Conservation (phyloP, 805 yeast genomes). For the Myxozyma mucilagina region DNA sequence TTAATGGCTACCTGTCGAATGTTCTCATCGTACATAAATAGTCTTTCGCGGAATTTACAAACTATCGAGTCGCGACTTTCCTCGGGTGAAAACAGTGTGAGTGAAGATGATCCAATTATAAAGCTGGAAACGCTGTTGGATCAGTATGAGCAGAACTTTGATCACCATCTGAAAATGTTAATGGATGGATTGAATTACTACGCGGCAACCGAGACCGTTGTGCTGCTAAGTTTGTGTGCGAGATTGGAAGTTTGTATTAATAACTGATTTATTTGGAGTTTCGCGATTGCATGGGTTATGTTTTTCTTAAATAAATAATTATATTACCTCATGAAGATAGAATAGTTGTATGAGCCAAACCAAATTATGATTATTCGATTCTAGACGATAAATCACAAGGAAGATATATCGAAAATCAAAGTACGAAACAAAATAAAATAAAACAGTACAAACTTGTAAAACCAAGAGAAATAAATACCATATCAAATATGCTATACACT, state of each 20-base stretch:
- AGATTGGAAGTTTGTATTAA: slow-evolving; percentile 38
- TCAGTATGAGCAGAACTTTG: slow-evolving; percentile 43
- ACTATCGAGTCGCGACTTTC: slow-evolving; percentile 38
- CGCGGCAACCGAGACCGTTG: slow-evolving; percentile 50
- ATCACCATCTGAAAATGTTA: slow-evolving; percentile 46
- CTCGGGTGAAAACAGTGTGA: slow-evolving; percentile 38
- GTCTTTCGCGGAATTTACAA: slow-evolving; percentile 56
- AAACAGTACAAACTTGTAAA: neutral
- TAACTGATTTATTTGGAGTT: neutral
- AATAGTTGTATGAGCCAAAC: no score
- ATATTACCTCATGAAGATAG: no score
- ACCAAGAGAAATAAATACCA: neutral
- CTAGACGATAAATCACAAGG: no score
- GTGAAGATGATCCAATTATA: slow-evolving; percentile 41
- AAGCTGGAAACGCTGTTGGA: slow-evolving; percentile 37
- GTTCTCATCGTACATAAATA: slow-evolving; percentile 51
- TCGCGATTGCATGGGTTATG: neutral
- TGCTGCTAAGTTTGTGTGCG: slow-evolving; percentile 46
- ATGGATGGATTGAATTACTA: slow-evolving; percentile 45
- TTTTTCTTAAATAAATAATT: neutral
- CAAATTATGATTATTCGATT: no score
- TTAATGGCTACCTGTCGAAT: slow-evolving; percentile 41
- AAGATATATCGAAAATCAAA: no score
- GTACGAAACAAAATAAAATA: neutral
- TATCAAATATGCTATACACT: neutral